phyloP scores from a whole-genome alignment of 1,284 basidiomycete genomes.

The Gomphus bonarii region DNA sequence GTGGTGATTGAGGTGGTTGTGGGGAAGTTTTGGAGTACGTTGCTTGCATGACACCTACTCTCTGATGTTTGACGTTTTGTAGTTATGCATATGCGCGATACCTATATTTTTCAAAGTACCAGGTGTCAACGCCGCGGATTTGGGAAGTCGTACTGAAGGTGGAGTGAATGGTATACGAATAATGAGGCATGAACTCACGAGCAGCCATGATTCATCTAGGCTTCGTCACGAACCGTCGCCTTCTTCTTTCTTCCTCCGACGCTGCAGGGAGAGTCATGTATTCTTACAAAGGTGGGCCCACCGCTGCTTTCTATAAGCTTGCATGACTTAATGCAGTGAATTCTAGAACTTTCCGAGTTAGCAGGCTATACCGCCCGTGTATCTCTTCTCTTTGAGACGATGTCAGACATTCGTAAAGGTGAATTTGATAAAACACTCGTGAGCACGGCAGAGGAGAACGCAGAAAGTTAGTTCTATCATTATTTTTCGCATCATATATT shows the following conservation, averaged over 20 bases:
- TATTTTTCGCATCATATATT: neutral
- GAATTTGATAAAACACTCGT: constrained; percentile 87
- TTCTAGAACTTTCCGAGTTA: constrained; percentile 76
- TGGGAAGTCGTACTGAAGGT: constrained; percentile 85
- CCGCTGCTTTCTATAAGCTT: neutral
- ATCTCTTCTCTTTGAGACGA: constrained; percentile 81
- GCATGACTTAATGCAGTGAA: neutral
- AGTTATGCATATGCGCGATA: constrained; percentile 88
- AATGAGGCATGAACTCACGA: constrained; percentile 1
- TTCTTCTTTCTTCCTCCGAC: constrained; percentile 82
- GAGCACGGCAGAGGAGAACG: constrained; percentile 68
- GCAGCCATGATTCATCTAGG: constrained; percentile 31
- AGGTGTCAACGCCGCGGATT: constrained; percentile 55
- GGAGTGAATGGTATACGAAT: constrained; percentile 9
- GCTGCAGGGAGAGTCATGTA: constrained; percentile 85
- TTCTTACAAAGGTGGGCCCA: constrained; percentile 66
- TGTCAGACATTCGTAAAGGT: constrained; percentile 79
- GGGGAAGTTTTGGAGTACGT: constrained; percentile 86
- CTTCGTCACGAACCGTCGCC: constrained; percentile 89
- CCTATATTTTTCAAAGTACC: constrained; percentile 90
- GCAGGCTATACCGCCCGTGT: constrained; percentile 95
- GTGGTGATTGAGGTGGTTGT: constrained; percentile 46
- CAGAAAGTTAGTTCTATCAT: constrained; percentile 48
- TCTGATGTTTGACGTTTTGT: neutral
- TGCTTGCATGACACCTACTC: neutral